phyloP scores from a whole-genome alignment of 1,139 yeast genomes.

The Sugiyamaella castrensis region DNA sequence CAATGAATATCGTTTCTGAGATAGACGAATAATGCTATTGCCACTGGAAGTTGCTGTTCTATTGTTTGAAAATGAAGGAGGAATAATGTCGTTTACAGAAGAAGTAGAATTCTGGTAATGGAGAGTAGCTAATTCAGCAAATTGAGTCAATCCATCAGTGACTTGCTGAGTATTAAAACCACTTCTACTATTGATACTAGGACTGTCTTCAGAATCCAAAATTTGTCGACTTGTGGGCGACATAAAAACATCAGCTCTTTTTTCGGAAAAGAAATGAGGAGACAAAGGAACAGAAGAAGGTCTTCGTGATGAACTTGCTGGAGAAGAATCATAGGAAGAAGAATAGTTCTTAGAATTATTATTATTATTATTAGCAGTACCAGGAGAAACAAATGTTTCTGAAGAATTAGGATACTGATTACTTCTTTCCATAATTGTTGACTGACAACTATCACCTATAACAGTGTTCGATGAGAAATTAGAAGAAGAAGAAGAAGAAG shows the following conservation, averaged over 20 bases:
- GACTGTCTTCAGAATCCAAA: too few relatives aligned
- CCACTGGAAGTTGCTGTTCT: not conserved
- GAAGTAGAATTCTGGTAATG: not conserved
- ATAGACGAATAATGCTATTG: slow-evolving; percentile 1
- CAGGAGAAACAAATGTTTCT: too few relatives aligned
- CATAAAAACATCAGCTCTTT: too few relatives aligned
- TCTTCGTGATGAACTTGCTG: not conserved
- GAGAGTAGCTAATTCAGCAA: not conserved
- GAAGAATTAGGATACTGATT: too few relatives aligned
- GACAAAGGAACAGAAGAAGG: not conserved
- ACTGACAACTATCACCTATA: too few relatives aligned
- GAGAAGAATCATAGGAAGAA: not conserved
- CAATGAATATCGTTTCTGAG: slow-evolving; percentile 12
- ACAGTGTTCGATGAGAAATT: too few relatives aligned
- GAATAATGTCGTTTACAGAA: not conserved
- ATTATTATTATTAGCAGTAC: too few relatives aligned
- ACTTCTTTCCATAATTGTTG: too few relatives aligned
- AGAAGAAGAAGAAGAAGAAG: too few relatives aligned
- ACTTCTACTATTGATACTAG: not conserved
- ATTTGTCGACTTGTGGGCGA: too few relatives aligned
- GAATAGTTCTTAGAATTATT: not conserved
- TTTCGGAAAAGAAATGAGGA: too few relatives aligned
- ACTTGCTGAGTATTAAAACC: slow-evolving; percentile 6
- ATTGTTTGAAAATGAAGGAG: slow-evolving; percentile 1
- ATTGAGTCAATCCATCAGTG: slow-evolving; percentile 3